These are phyloP conservation scores for Penicillium waksmanii DNA, from an alignment of 495 filamentous ascomycete genomes.

Conservation along the genomic window DNA sequence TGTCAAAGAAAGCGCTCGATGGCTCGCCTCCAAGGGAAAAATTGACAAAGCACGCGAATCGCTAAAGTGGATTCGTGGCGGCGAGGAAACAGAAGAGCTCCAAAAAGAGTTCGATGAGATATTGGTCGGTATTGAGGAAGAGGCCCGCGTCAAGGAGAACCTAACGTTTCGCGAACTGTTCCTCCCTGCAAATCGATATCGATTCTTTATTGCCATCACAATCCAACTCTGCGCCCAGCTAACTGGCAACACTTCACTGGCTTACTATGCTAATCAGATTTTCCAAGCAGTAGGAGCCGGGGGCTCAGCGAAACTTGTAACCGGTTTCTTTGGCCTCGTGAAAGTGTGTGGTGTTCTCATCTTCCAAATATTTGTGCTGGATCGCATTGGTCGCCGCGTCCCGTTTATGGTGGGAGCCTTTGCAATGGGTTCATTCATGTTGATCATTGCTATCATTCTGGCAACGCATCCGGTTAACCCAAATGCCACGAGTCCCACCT, in stretches of 20 bases:
- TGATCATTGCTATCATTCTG: constrained; percentile 56
- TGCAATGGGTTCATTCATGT: constrained; percentile 53
- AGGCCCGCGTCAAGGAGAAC: constrained; percentile 44
- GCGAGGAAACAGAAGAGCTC: constrained; percentile 42
- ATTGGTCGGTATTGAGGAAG: constrained; percentile 48
- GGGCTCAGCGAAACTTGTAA: constrained; percentile 46
- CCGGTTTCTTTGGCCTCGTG: constrained; percentile 52
- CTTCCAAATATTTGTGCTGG: constrained; percentile 52
- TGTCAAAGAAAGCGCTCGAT: constrained; percentile 51
- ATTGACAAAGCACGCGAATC: constrained; percentile 23
- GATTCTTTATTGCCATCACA: constrained; percentile 46
- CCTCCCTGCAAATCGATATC: constrained; percentile 47
- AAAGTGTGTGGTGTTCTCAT: constrained; percentile 50
- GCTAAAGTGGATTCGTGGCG: constrained; percentile 24
- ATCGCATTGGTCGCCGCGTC: constrained; percentile 55
- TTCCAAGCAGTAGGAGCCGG: constrained; percentile 50
- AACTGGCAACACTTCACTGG: constrained; percentile 52
- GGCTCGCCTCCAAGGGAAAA: constrained; percentile 51
- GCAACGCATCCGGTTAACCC: constrained; percentile 46
- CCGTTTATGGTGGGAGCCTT: constrained; percentile 57
- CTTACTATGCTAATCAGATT: constrained; percentile 53
- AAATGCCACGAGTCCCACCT: constrained; percentile 29
- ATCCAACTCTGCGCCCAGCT: constrained; percentile 50
- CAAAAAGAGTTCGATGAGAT: constrained; percentile 31
- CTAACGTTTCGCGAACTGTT: constrained; percentile 45